Percentiles rank a stretch among this genome's conserved stretches.
These are phyloP conservation scores for Curvularia eragrostidis DNA, from an alignment of 2,329 filamentous ascomycete species.

Conservation along the genomic window DNA sequence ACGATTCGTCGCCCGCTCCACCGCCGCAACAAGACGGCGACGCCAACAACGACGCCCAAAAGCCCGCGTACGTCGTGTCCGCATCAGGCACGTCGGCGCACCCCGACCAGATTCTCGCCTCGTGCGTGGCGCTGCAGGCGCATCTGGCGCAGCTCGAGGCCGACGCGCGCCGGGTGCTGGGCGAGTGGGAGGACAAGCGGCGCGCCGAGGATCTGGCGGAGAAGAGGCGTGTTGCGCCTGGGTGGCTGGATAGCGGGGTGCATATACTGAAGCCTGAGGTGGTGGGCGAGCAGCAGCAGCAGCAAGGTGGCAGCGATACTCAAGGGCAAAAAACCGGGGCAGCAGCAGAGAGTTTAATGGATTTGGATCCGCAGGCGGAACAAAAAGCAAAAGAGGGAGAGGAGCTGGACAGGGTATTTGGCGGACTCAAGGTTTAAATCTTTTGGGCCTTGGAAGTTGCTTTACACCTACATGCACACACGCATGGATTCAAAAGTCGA, in stretches of 20 bases:
- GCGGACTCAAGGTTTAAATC: conserved; percentile 58
- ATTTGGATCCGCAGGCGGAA: conserved; percentile 34
- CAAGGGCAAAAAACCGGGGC: conserved; percentile 31
- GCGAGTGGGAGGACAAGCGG: conserved; percentile 72
- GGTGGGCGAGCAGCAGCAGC: conserved; percentile 29
- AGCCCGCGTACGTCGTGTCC: conserved; percentile 73
- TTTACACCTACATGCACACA: neutral
- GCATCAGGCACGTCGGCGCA: conserved; percentile 75
- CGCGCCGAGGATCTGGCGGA: conserved; percentile 73
- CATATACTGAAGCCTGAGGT: conserved; percentile 71
- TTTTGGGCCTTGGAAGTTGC: neutral
- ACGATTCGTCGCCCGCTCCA: conserved; percentile 13
- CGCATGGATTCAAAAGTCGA: neutral
- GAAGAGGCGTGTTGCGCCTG: conserved; percentile 79
- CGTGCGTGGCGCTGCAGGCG: conserved; percentile 77
- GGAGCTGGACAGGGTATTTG: conserved; percentile 69
- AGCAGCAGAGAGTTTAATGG: conserved; percentile 25
- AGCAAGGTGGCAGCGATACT: conserved; percentile 59
- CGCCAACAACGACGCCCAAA: conserved; percentile 55
- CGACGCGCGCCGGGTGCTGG: conserved; percentile 71
- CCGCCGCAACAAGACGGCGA: conserved; percentile 48
- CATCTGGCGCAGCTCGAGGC: conserved; percentile 74
- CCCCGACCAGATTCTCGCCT: conserved; percentile 82
- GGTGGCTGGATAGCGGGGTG: conserved; percentile 76
- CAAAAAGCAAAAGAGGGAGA: conserved; percentile 62